These are phyloP conservation scores for Pleurotus giganteus DNA, from an alignment of 768 basidiomycete species.

Conservation along the genomic window DNA sequence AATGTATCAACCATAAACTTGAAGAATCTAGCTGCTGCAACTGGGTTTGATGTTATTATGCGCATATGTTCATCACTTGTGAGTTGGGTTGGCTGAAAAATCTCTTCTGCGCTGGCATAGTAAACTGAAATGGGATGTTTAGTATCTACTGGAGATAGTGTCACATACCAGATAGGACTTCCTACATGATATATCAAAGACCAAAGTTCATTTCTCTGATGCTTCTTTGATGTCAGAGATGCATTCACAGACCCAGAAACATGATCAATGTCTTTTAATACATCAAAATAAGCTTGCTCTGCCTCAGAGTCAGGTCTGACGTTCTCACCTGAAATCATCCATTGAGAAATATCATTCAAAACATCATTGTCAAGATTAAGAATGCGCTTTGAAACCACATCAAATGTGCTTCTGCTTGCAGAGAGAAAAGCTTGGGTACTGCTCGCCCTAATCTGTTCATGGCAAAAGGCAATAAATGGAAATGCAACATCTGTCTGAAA, in stretches of 20 bases:
- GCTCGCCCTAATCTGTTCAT: constrained; percentile 32
- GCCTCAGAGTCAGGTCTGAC: constrained; percentile 23
- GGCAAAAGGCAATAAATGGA: constrained; percentile 36
- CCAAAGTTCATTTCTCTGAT: constrained; percentile 30
- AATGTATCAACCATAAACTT: background rate
- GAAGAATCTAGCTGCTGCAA: too few species aligned
- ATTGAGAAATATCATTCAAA: constrained; percentile 14
- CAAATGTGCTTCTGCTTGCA: constrained; percentile 23
- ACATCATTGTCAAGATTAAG: constrained; percentile 19
- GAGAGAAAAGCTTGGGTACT: constrained; percentile 24
- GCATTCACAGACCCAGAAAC: constrained; percentile 28
- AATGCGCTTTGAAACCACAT: constrained; percentile 19
- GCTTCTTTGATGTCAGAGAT: constrained; percentile 24
- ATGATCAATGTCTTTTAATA: constrained; percentile 32
- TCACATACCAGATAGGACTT: constrained; percentile 31
- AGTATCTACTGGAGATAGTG: constrained; percentile 27
- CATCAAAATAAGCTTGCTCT: constrained; percentile 31
- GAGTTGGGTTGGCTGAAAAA: constrained; percentile 15
- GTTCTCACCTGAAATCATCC: constrained; percentile 23
- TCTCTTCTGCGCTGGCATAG: constrained; percentile 22
- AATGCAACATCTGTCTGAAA: too few species aligned
- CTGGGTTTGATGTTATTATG: too few species aligned
- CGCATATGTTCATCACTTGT: background rate
- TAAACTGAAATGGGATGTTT: constrained; percentile 32
- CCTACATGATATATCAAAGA: constrained; percentile 24